Base-by-base conservation (phyloP, 768 basidiomycete species). In the Suillus plorans region DNA sequence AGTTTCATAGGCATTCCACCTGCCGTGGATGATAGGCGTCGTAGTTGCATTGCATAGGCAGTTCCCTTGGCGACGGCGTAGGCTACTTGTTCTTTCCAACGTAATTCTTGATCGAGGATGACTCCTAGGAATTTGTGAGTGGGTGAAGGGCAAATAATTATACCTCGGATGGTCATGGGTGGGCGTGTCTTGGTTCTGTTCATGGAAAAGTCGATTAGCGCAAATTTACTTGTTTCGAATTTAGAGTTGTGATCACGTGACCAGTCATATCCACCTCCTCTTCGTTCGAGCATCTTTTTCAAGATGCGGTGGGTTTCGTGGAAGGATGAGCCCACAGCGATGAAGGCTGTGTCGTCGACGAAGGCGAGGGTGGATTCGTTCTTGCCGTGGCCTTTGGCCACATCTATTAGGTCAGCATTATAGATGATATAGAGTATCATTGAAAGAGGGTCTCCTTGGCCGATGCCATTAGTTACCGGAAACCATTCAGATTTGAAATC, bases 391-490 rank as follows among this genome's bases (percentile, higher is more conserved):
- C 25, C 25, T 4, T 56, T 62, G 10, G 66, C 45, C 2, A 71
- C 60, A 4, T 72, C 66, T 1, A 77, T 41, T 1, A 74, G 56
- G 50, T 65, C 67, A 1, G 69, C 62, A 59, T 68, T 70, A 50
- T 75, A 73, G 42, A 74, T 67, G 6, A 70, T 61, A 63, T 74
- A 78, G 0, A 71, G 63, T 0, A 73, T 67, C 49, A 63, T 64
- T 0, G 74, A 75, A 3, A 71, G 34, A 1, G 74, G 69, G 63
- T 69, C 65, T 0, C 77, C 77, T 64, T 78, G 76, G 2, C 66
- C 71, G 0, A 75, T 61, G 0, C 76, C 73, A 20, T 68, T 72
- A 3, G 22, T 12, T 3, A 73, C 53, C 0, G n/a, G n/a, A 18
- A 72, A 68, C 37, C 47, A 62, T 0, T 64, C 59, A 0, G 76